Base-by-base conservation (phyloP, 108 stramenopile genomes). In the Nannochloropsis salina region DNA sequence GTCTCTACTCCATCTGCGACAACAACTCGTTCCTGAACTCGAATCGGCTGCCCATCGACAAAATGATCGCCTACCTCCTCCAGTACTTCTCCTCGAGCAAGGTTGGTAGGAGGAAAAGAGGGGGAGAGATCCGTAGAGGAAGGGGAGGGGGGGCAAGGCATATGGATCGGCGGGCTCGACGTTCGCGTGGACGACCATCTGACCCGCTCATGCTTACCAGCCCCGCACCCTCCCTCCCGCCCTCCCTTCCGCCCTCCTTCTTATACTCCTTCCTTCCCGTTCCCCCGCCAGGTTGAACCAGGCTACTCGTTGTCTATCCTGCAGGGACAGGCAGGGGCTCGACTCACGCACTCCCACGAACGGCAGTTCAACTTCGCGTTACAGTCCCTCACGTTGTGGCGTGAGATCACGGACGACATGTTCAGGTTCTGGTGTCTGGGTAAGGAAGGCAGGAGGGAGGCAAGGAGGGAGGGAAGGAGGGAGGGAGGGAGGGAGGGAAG, bases 21-120 rank as follows among this genome's bases (percentile, higher is more conserved):
- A 95, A 95, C 90, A 90, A 93, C 89, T 94, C 94, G 21, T 95
- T 94, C 86, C 90, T 95, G 51, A 95, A 95, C 89, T 92, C 93
- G 47, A 94, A 95, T 88, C 90, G 94, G 43, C 92, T 94, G 41
- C 95, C 95, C n/a, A 93, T 95, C 83, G 93, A 94, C 87, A 93
- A 93, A 80, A 90, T 93, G 80, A 93, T 95, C 80, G 87, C 90
- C 15, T 93, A 89, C 82, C 87, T 95, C 41, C 41, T 90, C 84
- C 80, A 84, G 9, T 83, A 94, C 88, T 94, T 95, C 88, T 82
- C 83, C 31, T 90, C 92, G 20, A 80, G 88, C 43, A 80, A 87
- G 18, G 87, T 90, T 2, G 80, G 80, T 6, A 80, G 61, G 80
- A 1, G 31, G 31, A 1, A 1, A 31, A 31, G 31, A 31, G 31